Evolutionary conservation across 805 yeast species (phyloP).

Genomic region (Lachancea meyersii): DNA sequence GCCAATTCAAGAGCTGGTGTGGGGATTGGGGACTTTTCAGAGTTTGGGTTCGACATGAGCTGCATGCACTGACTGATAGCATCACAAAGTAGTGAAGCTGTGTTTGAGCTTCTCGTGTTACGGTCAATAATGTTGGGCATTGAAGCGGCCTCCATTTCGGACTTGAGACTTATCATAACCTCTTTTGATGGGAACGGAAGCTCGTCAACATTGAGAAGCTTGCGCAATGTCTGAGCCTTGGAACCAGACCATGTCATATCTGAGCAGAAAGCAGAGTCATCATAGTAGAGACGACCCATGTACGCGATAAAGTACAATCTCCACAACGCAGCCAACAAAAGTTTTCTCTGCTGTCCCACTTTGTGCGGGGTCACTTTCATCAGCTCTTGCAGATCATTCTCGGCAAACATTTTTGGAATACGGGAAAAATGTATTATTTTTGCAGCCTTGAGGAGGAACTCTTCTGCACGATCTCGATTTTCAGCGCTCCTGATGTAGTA

Average conservation of each 20-base stretch:
- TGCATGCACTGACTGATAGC: neutral
- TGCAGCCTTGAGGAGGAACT: neutral
- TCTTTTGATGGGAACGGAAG: neutral
- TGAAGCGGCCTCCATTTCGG: neutral
- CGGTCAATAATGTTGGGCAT: neutral
- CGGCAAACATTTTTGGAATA: neutral
- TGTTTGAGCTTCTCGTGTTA: neutral
- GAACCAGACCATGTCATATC: neutral
- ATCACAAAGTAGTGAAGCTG: neutral
- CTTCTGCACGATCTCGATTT: neutral
- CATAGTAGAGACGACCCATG: neutral
- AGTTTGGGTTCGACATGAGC: neutral
- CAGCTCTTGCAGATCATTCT: neutral
- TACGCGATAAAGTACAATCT: neutral
- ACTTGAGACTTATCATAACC: no score
- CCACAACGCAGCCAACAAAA: neutral
- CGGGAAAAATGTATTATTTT: neutral
- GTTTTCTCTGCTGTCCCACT: neutral
- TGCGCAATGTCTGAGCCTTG: neutral
- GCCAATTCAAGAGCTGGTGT: neutral
- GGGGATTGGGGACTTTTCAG: neutral
- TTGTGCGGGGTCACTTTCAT: neutral
- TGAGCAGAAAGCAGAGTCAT: neutral
- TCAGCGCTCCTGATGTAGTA: neutral
- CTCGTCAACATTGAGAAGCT: neutral